phyloP scores from a whole-genome alignment of 2,329 filamentous ascomycete species.

The Calonectria fujianensis region DNA sequence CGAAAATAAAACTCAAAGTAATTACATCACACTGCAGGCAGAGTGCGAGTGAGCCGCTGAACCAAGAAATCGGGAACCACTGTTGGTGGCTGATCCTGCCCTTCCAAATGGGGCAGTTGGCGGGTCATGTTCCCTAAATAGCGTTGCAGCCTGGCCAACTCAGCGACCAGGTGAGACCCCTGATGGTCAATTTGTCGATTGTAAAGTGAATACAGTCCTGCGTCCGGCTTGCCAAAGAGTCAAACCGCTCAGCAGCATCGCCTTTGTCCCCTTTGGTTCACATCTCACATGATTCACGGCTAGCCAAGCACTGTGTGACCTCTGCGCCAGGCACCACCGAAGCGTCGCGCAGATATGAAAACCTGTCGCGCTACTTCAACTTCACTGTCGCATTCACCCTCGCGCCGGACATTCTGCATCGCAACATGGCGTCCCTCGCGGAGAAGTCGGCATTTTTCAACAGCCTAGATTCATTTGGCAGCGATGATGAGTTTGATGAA shows the following conservation, averaged over 20 bases:
- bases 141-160: conserved; percentile 49
- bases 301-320: neutral
- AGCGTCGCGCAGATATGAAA: conserved; percentile 24
- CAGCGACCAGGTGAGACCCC: conserved; percentile 34
- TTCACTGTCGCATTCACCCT: neutral
- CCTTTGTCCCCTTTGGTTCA: conserved; percentile 2
- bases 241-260: conserved; percentile 25
- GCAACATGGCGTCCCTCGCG: conserved; percentile 55
- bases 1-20: conserved; percentile 22
- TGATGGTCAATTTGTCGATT: conserved; percentile 25
- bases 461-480: conserved; percentile 61
- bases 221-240: neutral
- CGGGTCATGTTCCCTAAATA: conserved; percentile 36
- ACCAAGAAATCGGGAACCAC: neutral
- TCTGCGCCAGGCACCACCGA: conserved; percentile 32
- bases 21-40: neutral
- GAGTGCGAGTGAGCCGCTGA: neutral
- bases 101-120: conserved; percentile 21
- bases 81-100: neutral
- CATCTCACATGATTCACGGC: conserved; percentile 35
- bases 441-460: conserved; percentile 69
- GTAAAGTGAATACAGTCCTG: conserved; percentile 8
- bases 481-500: conserved; percentile 56
- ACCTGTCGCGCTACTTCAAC: neutral
- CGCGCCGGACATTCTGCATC: neutral